Evolutionary conservation across 2,329 filamentous ascomycete species (phyloP).

Genomic region (Elsinoe ampelina): DNA sequence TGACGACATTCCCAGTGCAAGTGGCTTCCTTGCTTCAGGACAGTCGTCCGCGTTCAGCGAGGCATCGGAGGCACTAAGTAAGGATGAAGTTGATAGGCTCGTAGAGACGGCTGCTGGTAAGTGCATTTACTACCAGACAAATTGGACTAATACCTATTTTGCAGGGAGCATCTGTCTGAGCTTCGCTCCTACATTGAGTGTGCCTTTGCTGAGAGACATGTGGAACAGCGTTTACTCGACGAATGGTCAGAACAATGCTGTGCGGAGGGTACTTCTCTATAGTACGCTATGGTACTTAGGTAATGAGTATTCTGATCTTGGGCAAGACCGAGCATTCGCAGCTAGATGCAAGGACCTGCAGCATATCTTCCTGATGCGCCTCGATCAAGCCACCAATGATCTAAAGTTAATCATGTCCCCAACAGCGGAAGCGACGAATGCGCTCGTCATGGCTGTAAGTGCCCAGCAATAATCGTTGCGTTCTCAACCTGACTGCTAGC

Average conservation of each 20-base stretch:
- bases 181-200: constrained; percentile 15
- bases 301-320: constrained; percentile 14
- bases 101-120: not conserved
- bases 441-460: constrained; percentile 16
- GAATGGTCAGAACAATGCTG: not conserved
- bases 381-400: constrained; percentile 14
- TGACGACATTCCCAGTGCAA: constrained; percentile 13
- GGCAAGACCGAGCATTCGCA: not conserved
- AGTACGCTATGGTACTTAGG: constrained; percentile 15
- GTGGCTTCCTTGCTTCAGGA: constrained; percentile 2
- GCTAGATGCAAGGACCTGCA: constrained; percentile 13
- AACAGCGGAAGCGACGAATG: constrained; percentile 14
- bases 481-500: not conserved
- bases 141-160: not conserved
- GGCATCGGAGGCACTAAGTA: constrained; percentile 3
- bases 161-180: constrained; percentile 15
- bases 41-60: not conserved
- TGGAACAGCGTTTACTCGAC: not conserved
- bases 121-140: too few species aligned
- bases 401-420: constrained; percentile 16
- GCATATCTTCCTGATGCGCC: constrained; percentile 3
- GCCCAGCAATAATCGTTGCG: not conserved
- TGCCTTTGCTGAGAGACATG: constrained; percentile 12
- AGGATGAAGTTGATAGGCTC: not conserved
- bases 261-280: constrained; percentile 15